phyloP scores from a whole-genome alignment of 192 early-diverging fungal genomes.

The Diversispora epigaea region DNA sequence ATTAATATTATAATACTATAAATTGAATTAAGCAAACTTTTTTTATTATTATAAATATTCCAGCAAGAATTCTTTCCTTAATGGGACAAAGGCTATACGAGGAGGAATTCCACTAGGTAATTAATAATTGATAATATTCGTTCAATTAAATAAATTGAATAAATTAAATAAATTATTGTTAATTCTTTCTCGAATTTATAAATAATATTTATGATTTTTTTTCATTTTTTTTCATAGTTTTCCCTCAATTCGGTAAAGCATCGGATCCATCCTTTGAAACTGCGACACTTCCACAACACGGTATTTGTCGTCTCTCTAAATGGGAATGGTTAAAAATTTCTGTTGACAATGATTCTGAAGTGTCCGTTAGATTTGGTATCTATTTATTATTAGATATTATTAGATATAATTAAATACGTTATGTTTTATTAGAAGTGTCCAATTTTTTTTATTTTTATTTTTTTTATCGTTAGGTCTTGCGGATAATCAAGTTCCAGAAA shows the following conservation, averaged over 20 bases:
- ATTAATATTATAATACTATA: not conserved
- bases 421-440: conserved; percentile 31
- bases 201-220: not conserved
- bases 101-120: conserved; percentile 68
- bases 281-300: conserved; percentile 67
- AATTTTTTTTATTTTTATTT: not conserved
- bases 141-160: conserved; percentile 1
- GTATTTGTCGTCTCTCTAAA: conserved; percentile 58
- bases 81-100: conserved; percentile 92
- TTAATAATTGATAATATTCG: not conserved
- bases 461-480: conserved; percentile 47
- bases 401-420: not conserved
- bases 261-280: conserved; percentile 40
- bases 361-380: conserved; percentile 52
- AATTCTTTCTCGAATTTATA: not conserved
- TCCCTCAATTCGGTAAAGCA: conserved; percentile 77
- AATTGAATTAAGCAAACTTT: not conserved
- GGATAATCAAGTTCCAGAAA: conserved; percentile 54
- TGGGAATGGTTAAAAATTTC: conserved; percentile 56
- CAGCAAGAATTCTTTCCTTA: conserved; percentile 73
- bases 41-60: not conserved
- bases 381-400: not conserved
- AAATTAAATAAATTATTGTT: no score
- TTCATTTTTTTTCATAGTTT: conserved; percentile 63
- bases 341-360: conserved; percentile 50